These are phyloP conservation scores for Fusarium devonianum DNA, from an alignment of 2,329 filamentous ascomycete genomes.

Conservation along the genomic window DNA sequence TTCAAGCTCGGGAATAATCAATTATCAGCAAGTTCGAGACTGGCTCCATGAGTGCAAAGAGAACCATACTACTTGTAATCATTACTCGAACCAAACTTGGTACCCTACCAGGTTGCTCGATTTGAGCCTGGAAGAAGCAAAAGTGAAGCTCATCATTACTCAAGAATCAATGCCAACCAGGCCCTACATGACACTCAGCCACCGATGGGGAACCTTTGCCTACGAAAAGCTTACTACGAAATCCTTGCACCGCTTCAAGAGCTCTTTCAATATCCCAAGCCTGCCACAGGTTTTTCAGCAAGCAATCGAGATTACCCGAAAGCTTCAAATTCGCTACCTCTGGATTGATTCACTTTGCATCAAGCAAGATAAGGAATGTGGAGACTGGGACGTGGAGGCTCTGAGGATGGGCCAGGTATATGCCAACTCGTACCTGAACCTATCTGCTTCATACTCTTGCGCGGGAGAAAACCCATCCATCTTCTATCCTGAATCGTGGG, in stretches of 20 bases:
- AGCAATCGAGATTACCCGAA: slow-evolving; percentile 37
- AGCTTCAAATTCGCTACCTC: slow-evolving; percentile 37
- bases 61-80: too few species aligned
- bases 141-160: background rate
- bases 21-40: too few species aligned
- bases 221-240: slow-evolving; percentile 2
- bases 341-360: slow-evolving; percentile 48
- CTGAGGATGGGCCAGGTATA: slow-evolving; percentile 7
- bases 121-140: too few species aligned
- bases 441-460: background rate
- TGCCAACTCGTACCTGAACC: slow-evolving; percentile 6
- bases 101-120: too few species aligned
- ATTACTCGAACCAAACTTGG: too few species aligned
- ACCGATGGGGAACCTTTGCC: background rate
- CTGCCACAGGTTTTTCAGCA: slow-evolving; percentile 32
- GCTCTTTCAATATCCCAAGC: slow-evolving; percentile 1
- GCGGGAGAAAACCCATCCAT: background rate
- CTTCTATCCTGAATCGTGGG: background rate
- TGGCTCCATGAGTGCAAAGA: too few species aligned
- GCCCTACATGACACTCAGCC: slow-evolving; percentile 17
- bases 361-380: slow-evolving; percentile 32
- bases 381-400: slow-evolving; percentile 6
- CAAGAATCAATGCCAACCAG: background rate
- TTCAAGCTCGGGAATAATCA: too few species aligned
- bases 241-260: background rate